A percentile compares a stretch with the other conserved stretches of the same genome.
Evolutionary conservation across 139 green algal genomes (phyloP).

Genomic region (Microglena sp.): DNA sequence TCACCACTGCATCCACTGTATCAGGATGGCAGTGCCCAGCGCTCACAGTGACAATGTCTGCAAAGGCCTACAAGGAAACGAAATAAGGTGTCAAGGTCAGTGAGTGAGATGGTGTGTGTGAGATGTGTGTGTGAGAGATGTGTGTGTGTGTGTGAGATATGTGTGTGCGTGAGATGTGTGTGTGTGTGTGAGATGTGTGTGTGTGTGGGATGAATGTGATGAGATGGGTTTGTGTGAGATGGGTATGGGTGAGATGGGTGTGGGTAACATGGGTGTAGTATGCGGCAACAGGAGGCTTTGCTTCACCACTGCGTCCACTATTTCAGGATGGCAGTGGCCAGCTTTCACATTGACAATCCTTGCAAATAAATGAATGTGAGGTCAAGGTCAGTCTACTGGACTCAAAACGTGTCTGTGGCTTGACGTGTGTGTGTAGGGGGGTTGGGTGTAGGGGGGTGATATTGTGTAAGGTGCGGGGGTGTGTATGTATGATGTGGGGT

Average conservation of each 20-base stretch:
- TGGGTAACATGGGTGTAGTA: too few species aligned
- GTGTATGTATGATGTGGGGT: too few species aligned
- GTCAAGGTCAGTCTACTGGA: background rate
- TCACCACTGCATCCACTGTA: slow-evolving; percentile 48
- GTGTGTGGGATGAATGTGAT: too few species aligned
- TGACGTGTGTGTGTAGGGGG: too few species aligned
- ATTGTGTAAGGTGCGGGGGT: too few species aligned
- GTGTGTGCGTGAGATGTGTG: too few species aligned
- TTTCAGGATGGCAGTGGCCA: slow-evolving; percentile 71
- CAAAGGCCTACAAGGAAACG: slow-evolving; percentile 91
- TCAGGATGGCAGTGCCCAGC: slow-evolving; percentile 76
- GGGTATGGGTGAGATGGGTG: too few species aligned
- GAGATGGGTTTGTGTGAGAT: too few species aligned
- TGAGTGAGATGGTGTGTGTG: background rate
- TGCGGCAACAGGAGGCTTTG: slow-evolving; percentile 69
- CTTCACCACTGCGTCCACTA: slow-evolving; percentile 48
- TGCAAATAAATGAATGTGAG: slow-evolving; percentile 73
- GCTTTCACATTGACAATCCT: slow-evolving; percentile 95
- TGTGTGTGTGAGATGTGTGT: too few species aligned
- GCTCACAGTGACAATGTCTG: slow-evolving; percentile 93
- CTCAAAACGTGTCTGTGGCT: background rate
- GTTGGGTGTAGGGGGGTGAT: too few species aligned
- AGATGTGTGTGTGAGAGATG: too few species aligned
- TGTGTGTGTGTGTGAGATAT: too few species aligned
- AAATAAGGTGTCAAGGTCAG: background rate